phyloP scores from a whole-genome alignment of 148 eudicot species.

The Nepenthes gracilis region DNA sequence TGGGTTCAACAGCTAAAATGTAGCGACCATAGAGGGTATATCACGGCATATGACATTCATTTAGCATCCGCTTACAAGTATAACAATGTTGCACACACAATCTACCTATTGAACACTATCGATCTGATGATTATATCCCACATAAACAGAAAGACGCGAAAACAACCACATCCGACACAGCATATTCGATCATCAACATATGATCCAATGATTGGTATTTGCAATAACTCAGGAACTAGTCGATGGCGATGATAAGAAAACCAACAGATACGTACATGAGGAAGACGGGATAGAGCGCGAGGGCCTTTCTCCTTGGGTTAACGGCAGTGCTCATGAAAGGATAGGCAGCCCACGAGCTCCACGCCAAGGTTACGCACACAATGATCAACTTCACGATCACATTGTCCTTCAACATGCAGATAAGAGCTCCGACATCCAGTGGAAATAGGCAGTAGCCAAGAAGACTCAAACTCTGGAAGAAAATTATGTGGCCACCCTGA shows the following conservation, averaged over 20 bases:
- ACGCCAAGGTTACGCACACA: slow-evolving; percentile 74
- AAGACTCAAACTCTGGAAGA: slow-evolving; percentile 95
- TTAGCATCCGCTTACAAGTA: too few relatives aligned
- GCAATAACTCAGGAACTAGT: slow-evolving; percentile 14
- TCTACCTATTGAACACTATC: too few relatives aligned
- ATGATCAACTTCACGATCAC: slow-evolving; percentile 63
- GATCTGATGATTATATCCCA: too few relatives aligned
- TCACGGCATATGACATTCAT: too few relatives aligned
- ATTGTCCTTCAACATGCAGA: slow-evolving; percentile 85
- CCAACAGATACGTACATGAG: slow-evolving; percentile 99
- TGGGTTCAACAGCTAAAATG: too few relatives aligned
- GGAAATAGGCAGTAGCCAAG: slow-evolving; percentile 95
- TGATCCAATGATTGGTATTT: too few relatives aligned
- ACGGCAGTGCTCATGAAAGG: slow-evolving; percentile 98
- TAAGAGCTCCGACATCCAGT: slow-evolving; percentile 75
- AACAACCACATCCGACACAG: too few relatives aligned
- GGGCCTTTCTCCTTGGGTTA: slow-evolving; percentile 89
- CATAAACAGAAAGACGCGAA: too few relatives aligned
- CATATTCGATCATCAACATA: too few relatives aligned
- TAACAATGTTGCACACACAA: too few relatives aligned
- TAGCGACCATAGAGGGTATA: too few relatives aligned
- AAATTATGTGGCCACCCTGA: slow-evolving; percentile 97
- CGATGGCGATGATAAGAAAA: slow-evolving; percentile 91
- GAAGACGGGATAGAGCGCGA: slow-evolving; percentile 90
- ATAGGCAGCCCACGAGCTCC: slow-evolving; percentile 99